phyloP scores from a whole-genome alignment of 2,329 filamentous ascomycete genomes.

The Fusarium coffeatum region DNA sequence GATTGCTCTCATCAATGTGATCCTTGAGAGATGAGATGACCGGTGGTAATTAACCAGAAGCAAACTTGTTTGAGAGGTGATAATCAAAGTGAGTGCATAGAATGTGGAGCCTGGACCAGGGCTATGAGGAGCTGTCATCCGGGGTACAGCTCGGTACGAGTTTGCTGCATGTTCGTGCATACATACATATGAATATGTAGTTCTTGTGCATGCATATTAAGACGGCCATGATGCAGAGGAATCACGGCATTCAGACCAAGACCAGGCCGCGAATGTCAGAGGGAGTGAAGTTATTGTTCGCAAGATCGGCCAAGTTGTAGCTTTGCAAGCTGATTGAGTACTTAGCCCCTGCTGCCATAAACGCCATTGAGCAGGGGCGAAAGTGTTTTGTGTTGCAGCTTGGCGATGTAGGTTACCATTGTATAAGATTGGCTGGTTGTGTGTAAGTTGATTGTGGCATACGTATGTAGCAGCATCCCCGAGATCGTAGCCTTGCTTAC shows the following conservation, averaged over 20 bases:
- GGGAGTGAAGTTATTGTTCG: neutral
- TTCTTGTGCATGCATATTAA: conserved; percentile 23
- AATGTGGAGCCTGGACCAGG: conserved; percentile 36
- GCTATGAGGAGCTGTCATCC: conserved; percentile 31
- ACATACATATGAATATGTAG: neutral
- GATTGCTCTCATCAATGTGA: neutral
- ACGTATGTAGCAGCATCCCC: conserved; percentile 23
- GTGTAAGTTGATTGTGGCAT: conserved; percentile 24
- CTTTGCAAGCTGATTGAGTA: conserved; percentile 6
- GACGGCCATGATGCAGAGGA: neutral
- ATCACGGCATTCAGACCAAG: neutral
- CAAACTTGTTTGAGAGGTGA: conserved; percentile 33
- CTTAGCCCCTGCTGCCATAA: neutral
- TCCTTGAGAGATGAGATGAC: neutral
- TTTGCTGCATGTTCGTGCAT: neutral
- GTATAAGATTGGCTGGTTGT: conserved; percentile 19
- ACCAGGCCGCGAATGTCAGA: neutral
- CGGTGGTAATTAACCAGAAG: conserved; percentile 15
- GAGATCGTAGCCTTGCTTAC: conserved; percentile 23
- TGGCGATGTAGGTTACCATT: conserved; percentile 17
- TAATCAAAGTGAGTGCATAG: conserved; percentile 40
- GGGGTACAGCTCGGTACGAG: conserved; percentile 41
- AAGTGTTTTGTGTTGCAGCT: conserved; percentile 9
- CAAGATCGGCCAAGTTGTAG: neutral
- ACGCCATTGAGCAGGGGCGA: conserved; percentile 9